Evolutionary conservation across 768 basidiomycete genomes (phyloP), one percentile per base, ranked within the genome.

Genomic region (Holtermanniella nyarrowii): DNA sequence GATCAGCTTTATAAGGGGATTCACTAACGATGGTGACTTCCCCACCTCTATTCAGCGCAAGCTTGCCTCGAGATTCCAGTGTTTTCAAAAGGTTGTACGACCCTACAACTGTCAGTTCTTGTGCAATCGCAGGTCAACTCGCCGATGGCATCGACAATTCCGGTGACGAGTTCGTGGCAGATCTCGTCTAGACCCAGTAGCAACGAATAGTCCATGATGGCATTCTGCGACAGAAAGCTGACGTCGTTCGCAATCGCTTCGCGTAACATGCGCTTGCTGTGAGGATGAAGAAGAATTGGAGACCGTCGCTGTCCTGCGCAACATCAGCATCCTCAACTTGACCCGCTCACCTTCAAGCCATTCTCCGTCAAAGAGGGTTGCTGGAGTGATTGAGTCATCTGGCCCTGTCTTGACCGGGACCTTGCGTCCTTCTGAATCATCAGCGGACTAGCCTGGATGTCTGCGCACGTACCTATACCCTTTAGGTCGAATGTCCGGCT

Each of bases 181-280:
- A 78, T 76, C 48, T 80, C 77, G 57, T 86, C 83, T 7, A 88
- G 75, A 5, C 85, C 85, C 1, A 88, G 76, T 3, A 88, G 75
- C 21, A 88, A 76, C 7, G 84, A 86, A 59, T 87, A 89, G 63
- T 89, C 86, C 84, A 88, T 87, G 60, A 88, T 85, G 55, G 85
- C 85, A 59, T 82, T 83, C 60, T 73, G 77, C 0, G 83, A 76
- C 25, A 89, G 73, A 63, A 84, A 89, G 1, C 83, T 84, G 3
- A 82, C 81, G 61, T 88, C 86, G 42, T 74, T 77, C 57, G 72
- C 77, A 56, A 88, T 74, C 2, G 84, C 85, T 55, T 85, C 82
- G 24, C 75, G 76, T 0, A 89, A 74, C 21, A 86, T 76, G n/a
- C 77, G 71, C 61, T 85, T 85, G 4, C 84, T 85, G 62, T 86